Evolutionary conservation across 2,329 filamentous ascomycete genomes (phyloP), one percentile per base, ranked within the genome.

Genomic region (Pseudogymnoascus sp.): DNA sequence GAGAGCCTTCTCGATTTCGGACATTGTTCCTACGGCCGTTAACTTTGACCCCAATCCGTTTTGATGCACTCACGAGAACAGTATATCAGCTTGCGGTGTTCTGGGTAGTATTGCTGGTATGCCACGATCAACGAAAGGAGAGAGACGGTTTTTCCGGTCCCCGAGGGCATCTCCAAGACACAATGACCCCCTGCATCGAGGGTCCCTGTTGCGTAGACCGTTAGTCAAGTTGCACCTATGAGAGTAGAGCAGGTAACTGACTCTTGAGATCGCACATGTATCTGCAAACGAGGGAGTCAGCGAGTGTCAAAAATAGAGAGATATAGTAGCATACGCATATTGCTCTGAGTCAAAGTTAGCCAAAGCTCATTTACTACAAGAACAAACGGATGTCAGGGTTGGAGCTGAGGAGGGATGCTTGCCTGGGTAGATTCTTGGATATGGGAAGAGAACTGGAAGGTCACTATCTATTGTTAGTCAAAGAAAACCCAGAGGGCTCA

Each of bases 111-210:
- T 74, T 95, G 90, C 76, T 99, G 96, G 72, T 99, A 99, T 43
- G 95, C 93, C 64, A 99, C 87, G 72, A 99, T 99, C 69, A 99
- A 84, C 0, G 95, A 97, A 50, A 99, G 81, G 4, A 99, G 82
- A 8, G 95, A 97, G 26, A 99, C 90, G 0, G 95, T 99, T 81
- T 99, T 99, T 66, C 95, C 95, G 24, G 95, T 99, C 46, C 95
- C 95, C 65, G 95, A 99, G 76, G 95, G 95, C 95, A 99, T 99
- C 78, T 99, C 95, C 70, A 99, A 79, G 22, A 99, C 93, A 75
- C 93, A 97, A 78, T 99, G 92, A 65, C 95, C 96, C 61, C 91
- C 91, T 19, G 89, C 89, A 82, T 99, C 95, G 72, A 99, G 88
- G 19, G 95, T 98, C 75, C 80, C 78, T 79, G 41, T 11, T 41